phyloP scores from a whole-genome alignment of 2,329 filamentous ascomycete genomes.

The Talaromyces sp. region DNA sequence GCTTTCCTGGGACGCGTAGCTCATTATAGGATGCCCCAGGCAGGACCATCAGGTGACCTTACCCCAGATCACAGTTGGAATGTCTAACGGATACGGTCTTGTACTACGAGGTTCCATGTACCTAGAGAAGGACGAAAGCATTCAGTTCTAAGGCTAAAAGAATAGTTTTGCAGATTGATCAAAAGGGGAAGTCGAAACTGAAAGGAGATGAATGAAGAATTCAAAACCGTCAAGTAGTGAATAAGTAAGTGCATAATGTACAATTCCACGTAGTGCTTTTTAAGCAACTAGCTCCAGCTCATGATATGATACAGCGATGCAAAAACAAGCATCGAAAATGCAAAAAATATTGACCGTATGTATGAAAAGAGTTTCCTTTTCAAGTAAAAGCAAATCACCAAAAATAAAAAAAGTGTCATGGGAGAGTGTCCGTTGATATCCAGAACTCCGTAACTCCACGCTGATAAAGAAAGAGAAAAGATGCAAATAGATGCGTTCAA shows the following conservation, averaged over 20 bases:
- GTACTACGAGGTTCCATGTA: too few relatives aligned
- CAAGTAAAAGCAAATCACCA: neutral
- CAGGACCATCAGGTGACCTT: constrained; percentile 6
- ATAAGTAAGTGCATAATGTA: constrained; percentile 9
- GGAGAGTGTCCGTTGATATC: constrained; percentile 25
- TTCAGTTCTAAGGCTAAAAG: too few relatives aligned
- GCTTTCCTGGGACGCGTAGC: constrained; percentile 4
- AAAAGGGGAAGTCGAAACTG: neutral
- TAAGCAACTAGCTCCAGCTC: neutral
- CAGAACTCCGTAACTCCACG: constrained; percentile 27
- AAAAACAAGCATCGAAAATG: constrained; percentile 11
- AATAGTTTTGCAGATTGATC: too few relatives aligned
- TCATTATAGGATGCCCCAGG: constrained; percentile 3
- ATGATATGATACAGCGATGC: constrained; percentile 18
- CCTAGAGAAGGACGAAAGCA: too few relatives aligned
- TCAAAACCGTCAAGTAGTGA: neutral
- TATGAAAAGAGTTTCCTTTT: constrained; percentile 3
- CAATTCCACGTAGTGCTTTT: constrained; percentile 2
- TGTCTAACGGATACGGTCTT: too few relatives aligned
- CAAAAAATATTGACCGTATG: constrained; percentile 8
- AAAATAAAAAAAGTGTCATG: constrained; percentile 1
- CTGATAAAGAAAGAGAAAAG: constrained; percentile 23
- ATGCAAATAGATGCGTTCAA: constrained; percentile 5
- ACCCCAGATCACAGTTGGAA: neutral
- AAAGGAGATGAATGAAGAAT: neutral